Conservation (phyloP, 1,284 basidiomycete species). For the Boletus hoseneyae region DNA sequence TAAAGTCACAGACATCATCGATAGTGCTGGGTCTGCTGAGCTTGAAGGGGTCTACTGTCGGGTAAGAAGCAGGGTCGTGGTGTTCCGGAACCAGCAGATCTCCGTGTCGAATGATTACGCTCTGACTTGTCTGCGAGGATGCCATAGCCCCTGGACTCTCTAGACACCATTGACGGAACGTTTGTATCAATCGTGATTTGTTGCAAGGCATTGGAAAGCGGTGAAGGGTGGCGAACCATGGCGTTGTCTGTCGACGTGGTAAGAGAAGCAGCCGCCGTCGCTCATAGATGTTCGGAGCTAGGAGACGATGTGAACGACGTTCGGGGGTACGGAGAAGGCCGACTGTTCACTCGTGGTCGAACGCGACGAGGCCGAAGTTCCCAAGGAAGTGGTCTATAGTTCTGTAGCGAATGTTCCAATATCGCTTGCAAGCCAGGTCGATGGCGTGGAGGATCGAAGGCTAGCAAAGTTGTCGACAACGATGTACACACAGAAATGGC, state of each 20-base stretch:
- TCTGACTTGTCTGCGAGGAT: conserved; percentile 31
- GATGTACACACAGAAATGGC: conserved; percentile 24
- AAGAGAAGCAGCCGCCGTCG: conserved; percentile 31
- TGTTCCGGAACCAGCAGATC: conserved; percentile 50
- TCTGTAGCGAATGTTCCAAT: conserved; percentile 68
- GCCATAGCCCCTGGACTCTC: conserved; percentile 8
- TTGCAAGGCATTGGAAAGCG: conserved; percentile 19
- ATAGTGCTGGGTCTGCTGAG: conserved; percentile 59
- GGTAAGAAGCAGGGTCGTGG: conserved; percentile 54
- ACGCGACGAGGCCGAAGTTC: conserved; percentile 59
- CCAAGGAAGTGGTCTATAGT: conserved; percentile 63
- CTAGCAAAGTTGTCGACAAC: conserved; percentile 36
- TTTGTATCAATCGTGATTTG: conserved; percentile 27
- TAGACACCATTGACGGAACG: conserved; percentile 2
- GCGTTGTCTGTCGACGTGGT: conserved; percentile 8
- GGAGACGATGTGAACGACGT: conserved; percentile 40
- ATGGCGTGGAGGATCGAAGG: conserved; percentile 66
- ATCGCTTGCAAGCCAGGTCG: conserved; percentile 66
- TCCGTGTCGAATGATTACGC: conserved; percentile 45
- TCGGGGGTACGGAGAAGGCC: conserved; percentile 70
- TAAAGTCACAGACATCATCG: conserved; percentile 76
- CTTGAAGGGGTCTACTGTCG: conserved; percentile 36
- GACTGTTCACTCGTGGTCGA: conserved; percentile 63
- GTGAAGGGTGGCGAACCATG: conserved; percentile 6
- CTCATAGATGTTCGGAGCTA: conserved; percentile 37